Evolutionary conservation across 2,329 filamentous ascomycete species (phyloP).

Genomic region (Fusarium falciforme): DNA sequence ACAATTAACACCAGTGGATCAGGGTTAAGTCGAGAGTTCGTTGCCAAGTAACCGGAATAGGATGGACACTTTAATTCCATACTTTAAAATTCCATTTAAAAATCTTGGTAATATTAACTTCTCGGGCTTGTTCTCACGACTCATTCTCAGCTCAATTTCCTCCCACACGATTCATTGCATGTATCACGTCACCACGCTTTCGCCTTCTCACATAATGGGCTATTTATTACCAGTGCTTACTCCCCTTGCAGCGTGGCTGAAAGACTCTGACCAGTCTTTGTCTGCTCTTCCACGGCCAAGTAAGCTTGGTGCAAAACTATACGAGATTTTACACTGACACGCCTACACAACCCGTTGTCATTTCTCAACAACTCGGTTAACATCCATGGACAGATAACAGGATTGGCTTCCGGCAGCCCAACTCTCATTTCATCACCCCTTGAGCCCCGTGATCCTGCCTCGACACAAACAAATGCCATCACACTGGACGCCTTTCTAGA

Average conservation of each 20-base stretch:
- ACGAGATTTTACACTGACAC: neutral
- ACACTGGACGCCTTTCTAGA: neutral
- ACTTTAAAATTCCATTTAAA: neutral
- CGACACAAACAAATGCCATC: neutral
- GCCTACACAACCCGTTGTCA: neutral
- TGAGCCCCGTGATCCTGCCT: neutral
- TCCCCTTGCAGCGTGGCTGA: neutral
- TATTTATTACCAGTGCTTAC: neutral
- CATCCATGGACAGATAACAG: neutral
- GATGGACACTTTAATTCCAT: neutral
- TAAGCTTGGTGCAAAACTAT: neutral
- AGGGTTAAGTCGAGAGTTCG: too few species aligned
- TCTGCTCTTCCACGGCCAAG: neutral
- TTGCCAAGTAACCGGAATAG: too few species aligned
- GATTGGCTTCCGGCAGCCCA: neutral
- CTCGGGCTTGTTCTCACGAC: neutral
- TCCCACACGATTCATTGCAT: neutral
- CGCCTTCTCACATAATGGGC: neutral
- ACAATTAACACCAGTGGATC: too few species aligned
- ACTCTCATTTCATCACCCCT: neutral
- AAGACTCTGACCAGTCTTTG: neutral
- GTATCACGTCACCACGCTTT: conserved; percentile 1
- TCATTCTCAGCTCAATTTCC: neutral
- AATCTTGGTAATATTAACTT: neutral
- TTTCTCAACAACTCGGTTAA: neutral